Base-by-base conservation (phyloP, 768 basidiomycete species). In the Collybiopsis luxurians region DNA sequence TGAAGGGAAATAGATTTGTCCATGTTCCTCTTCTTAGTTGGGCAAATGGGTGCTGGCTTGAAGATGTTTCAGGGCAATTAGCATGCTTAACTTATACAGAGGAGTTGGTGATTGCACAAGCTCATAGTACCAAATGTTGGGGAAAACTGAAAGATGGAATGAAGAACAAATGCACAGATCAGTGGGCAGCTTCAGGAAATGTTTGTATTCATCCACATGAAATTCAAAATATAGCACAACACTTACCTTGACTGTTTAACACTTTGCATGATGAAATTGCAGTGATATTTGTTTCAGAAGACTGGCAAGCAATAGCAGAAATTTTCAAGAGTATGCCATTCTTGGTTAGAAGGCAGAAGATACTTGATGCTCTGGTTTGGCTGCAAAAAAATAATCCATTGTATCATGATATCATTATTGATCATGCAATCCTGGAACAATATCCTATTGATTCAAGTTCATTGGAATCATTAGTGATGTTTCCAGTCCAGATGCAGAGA, bases 21-120 rank as follows among this genome's bases (percentile, higher is more conserved):
- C 21, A 45, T 13, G 40, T 61, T 21, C 62, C 62, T 2, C 13
- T 60, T 4, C 45, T 51, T 38, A 60, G 62, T 30, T 64, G 60
- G 60, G 64, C 63, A 4, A 64, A 65, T 51, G 61, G 63, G 27
- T 63, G 60, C 24, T 66, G 64, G 64, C 57, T 64, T 17, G 64
- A 63, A 1, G 31, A 48, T 1, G 23, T 59, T 12, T 63, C 63
- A 2, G 9, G 50, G 13, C 55, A 56, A n/a, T 39, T 64, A 13
- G 2, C 11, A 1, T n/a, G 43, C 1, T 40, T 63, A 4, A 52
- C 62, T 11, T 63, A 52, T 44, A 36, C 47, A 3, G 60, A 63
- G 36, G 62, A 63, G 28, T 44, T 58, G 3, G 58, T 59, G 36
- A 61, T 63, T 45, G 52, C 62, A 0, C 30, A 53, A 24, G 48